phyloP scores from a whole-genome alignment of 805 yeast genomes.

The Grigorovia yakushimaensis region DNA sequence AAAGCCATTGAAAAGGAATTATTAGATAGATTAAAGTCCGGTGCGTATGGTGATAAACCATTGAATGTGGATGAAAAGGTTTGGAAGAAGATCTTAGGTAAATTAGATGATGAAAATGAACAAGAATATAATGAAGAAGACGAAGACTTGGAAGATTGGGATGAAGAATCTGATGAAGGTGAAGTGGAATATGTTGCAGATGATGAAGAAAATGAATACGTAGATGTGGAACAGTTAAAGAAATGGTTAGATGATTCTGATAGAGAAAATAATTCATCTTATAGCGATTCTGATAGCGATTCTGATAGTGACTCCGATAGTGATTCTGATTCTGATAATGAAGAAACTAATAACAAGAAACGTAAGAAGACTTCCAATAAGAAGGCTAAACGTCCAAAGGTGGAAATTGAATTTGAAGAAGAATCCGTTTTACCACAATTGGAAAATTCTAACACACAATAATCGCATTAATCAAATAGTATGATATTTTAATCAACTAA shows the following conservation, averaged over 20 bases:
- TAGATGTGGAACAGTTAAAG: constrained; percentile 87
- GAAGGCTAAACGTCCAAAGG: constrained; percentile 54
- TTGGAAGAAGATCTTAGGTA: constrained; percentile 89
- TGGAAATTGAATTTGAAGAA: constrained; percentile 79
- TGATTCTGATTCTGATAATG: constrained; percentile 31
- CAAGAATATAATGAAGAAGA: constrained; percentile 40
- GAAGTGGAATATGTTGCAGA: constrained; percentile 85
- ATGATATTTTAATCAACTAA: background rate
- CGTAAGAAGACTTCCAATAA: constrained; percentile 30
- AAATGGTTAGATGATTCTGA: constrained; percentile 66
- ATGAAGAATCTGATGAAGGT: constrained; percentile 50
- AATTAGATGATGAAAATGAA: constrained; percentile 65
- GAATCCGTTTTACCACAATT: constrained; percentile 34
- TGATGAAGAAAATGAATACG: constrained; percentile 81
- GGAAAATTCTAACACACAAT: background rate
- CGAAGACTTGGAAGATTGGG: constrained; percentile 42
- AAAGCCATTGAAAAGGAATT: constrained; percentile 94
- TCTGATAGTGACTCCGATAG: constrained; percentile 14
- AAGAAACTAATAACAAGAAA: constrained; percentile 30
- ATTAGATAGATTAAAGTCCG: constrained; percentile 87
- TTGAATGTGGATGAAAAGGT: constrained; percentile 90
- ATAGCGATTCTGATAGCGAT: constrained; percentile 23
- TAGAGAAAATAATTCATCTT: constrained; percentile 18
- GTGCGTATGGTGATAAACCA: constrained; percentile 98
- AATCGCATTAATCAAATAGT: background rate